Evolutionary conservation across 306 rosid species (phyloP), one percentile per base, ranked within the genome.

Genomic region (Fragaria ananassa): DNA sequence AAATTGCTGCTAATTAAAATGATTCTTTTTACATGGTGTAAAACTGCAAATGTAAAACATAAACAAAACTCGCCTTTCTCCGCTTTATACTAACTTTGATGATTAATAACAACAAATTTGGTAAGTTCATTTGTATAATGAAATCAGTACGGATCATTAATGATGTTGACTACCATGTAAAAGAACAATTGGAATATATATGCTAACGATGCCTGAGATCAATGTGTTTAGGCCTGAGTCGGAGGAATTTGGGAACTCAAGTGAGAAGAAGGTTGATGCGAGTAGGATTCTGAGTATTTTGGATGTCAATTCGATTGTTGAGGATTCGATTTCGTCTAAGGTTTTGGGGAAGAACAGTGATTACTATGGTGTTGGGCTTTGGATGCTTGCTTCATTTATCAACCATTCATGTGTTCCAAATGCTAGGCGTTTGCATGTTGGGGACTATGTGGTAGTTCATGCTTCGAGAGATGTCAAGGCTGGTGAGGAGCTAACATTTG

Each of bases 331-430:
- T 75, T 90, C 89, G 2, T 85, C 96, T 13, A 89, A 84, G 83
- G 91, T 89, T 56, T 72, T 90, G 74, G 97, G 99, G 68, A 90
- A 83, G 76, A 87, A 89, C 76, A 83, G 85, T 25, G 93, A 86
- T 46, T 90, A 81, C 41, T 85, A 95, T 75, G 93, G 97, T 74
- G 88, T 95, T 45, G 99, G 97, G 27, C 6, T 92, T 13, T 92
- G 99, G 99, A 5, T 95, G 51, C 83, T 90, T 14, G 87, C 99
- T 61, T 66, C 96, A 5, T 90, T 92, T 78, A 77, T 95, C 64
- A 92, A 92, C 83, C 99, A 95, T 81, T 90, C 97, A 0, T 95
- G 99, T 17, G 74, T 73, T 14, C 97, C 99, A 21, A 95, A 92
- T 68, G 83, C 84, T 17, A 86, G 96, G 81, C 86, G 97, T 0